Base-by-base conservation (phyloP, 768 basidiomycete species). In the Cantharellus anzutake region DNA sequence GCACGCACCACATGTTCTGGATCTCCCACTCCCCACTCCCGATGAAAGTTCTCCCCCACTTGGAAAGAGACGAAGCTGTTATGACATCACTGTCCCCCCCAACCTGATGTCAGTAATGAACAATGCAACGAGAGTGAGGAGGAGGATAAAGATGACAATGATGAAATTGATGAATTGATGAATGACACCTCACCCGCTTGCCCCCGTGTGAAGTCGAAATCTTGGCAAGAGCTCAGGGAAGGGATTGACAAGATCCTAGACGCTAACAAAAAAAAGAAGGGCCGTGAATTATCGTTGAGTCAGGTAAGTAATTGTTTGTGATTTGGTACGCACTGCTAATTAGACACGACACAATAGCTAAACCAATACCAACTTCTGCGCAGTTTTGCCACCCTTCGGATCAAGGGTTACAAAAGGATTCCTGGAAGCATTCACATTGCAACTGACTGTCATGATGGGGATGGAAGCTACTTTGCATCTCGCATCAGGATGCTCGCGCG, bases 371-470 rank as follows among this genome's bases (percentile, higher is more conserved):
- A 70, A 16, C 69, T 73, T 41, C n/a, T 73, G 4, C 56, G 58
- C 5, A 72, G 71, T 58, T 73, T 73, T 66, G 69, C 70, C 3
- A 74, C 69, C 0, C 59, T 73, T 0, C 58, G 63, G 2, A 55
- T 74, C 11, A 73, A 73, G 59, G 71, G 72, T 55, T 7, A 7
- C 11, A 55, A 55, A 37, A 55, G 11, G 52, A 55, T 55, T 7
- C 7, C 7, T 11, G 52, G 14, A 11, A 55, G 52, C 35, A 37
- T 11, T 11, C 52, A 11, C 38, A 55, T 55, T 55, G 52, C 52
- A 7, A 7, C 7, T 11, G 11, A 7, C 52, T 1, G 38, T 7
- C 52, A 55, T 55, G 11, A 55, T 37, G 52, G 52, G 52, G 35
- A 37, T 37, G 52, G 52, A 37, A 37, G 7, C 7, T 55, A 37